Percentiles rank a stretch among this genome's conserved stretches.
Evolutionary conservation across 2,329 filamentous ascomycete genomes (phyloP).

Genomic region (Xylaria sp.): DNA sequence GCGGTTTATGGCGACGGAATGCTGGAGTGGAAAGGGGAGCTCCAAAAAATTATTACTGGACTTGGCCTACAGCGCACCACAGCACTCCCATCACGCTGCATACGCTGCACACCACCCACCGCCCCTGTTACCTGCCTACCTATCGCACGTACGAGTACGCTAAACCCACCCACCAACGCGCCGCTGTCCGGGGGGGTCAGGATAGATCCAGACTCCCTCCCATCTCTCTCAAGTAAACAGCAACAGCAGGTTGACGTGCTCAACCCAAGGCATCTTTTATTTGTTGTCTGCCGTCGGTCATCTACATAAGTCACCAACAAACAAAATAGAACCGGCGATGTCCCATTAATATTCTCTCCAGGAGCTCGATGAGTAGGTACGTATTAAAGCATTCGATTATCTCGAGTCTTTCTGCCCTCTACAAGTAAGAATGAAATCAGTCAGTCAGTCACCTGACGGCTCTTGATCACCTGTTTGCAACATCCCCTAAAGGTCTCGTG

Average conservation of each 20-base stretch:
- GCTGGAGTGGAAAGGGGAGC: constrained; percentile 35
- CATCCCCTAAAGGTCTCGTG: constrained; percentile 22
- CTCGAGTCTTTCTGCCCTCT: constrained; percentile 2
- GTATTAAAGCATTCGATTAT: not conserved
- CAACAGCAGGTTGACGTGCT: not conserved
- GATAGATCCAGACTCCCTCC: constrained; percentile 1
- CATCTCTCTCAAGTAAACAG: constrained; percentile 6
- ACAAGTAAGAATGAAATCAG: not conserved
- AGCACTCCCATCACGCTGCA: constrained; percentile 9
- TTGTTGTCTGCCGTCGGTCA: not conserved
- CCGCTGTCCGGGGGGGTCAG: constrained; percentile 8
- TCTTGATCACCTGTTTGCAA: constrained; percentile 31
- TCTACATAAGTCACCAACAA: not conserved
- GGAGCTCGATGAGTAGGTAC: constrained; percentile 1
- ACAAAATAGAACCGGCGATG: not conserved
- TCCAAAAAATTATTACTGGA: constrained; percentile 32
- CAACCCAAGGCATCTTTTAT: not conserved
- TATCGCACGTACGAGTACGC: not conserved
- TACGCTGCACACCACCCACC: not conserved
- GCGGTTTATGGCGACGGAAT: constrained; percentile 39
- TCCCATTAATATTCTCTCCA: not conserved
- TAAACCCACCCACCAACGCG: constrained; percentile 23
- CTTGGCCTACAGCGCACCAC: constrained; percentile 1
- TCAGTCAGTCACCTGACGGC: constrained; percentile 32
- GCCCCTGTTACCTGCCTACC: constrained; percentile 2